Conservation (phyloP, 805 yeast species). For the Wickerhamiella azyma region DNA sequence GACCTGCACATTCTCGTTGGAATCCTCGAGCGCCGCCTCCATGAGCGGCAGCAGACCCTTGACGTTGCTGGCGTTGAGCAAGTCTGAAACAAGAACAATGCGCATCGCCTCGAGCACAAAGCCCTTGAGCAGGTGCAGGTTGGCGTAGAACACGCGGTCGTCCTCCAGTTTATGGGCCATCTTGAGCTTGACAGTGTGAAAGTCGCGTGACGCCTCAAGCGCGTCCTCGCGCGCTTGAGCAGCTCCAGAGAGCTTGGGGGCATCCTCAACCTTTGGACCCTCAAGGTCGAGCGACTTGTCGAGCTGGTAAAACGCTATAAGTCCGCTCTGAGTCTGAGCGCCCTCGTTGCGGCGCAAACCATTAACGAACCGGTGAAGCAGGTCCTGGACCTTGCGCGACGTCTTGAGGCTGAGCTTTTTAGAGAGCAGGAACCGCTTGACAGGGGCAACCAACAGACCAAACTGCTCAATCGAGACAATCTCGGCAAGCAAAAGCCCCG, state of each 20-base stretch:
- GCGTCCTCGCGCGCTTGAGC: background rate
- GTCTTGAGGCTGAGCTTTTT: conserved; percentile 55
- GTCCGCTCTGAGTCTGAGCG: conserved; percentile 40
- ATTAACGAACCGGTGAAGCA: conserved; percentile 59
- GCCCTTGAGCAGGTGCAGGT: conserved; percentile 49
- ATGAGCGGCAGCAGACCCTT: conserved; percentile 65
- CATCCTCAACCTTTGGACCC: conserved; percentile 9
- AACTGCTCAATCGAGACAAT: conserved; percentile 48
- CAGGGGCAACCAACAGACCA: conserved; percentile 47
- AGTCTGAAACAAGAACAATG: conserved; percentile 49
- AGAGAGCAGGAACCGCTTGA: conserved; percentile 43
- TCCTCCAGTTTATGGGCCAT: background rate
- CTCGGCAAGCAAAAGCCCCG: conserved; percentile 41
- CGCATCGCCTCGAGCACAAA: conserved; percentile 67
- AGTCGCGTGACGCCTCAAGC: background rate
- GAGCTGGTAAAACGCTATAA: conserved; percentile 62
- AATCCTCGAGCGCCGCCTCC: conserved; percentile 45
- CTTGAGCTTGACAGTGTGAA: background rate
- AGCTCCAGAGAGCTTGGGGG: conserved; percentile 7
- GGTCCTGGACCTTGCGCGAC: conserved; percentile 64
- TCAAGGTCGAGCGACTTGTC: conserved; percentile 36
- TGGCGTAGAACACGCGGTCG: conserved; percentile 23
- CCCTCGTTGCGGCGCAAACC: conserved; percentile 67
- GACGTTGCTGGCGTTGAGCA: conserved; percentile 47
- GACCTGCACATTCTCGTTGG: conserved; percentile 63